Percentiles rank a stretch among this genome's conserved stretches.
These are phyloP conservation scores for Oxytropis ochrocephala DNA, from an alignment of 306 rosid genomes.

Conservation along the genomic window DNA sequence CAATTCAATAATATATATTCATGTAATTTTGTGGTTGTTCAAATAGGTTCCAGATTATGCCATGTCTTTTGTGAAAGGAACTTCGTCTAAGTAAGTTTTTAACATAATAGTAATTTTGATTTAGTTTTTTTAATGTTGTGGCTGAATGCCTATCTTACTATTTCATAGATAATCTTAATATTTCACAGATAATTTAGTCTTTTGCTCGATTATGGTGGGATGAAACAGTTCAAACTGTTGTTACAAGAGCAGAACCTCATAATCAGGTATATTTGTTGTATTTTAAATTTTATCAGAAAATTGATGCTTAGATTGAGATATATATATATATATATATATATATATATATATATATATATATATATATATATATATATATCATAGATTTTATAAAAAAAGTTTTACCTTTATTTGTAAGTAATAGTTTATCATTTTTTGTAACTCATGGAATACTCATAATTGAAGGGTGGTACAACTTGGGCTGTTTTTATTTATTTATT, in stretches of 20 bases:
- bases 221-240: slow-evolving; percentile 83
- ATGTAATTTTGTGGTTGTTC: neutral
- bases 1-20: neutral
- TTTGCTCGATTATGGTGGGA: slow-evolving; percentile 96
- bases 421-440: too few relatives aligned
- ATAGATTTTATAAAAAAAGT: too few relatives aligned
- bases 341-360: too few relatives aligned
- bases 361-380: too few relatives aligned
- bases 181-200: neutral
- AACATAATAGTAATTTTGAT: neutral
- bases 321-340: too few relatives aligned
- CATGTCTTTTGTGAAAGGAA: slow-evolving; percentile 54
- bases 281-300: neutral
- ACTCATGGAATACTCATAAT: too few relatives aligned
- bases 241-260: slow-evolving; percentile 68
- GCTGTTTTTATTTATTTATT: too few relatives aligned
- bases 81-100: slow-evolving; percentile 60
- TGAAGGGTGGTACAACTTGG: too few relatives aligned
- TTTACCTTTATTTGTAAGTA: too few relatives aligned
- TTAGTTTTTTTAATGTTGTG: neutral
- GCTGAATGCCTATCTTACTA: neutral
- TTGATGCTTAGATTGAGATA: neutral
- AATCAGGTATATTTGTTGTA: slow-evolving; percentile 45
- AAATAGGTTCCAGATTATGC: slow-evolving; percentile 81
- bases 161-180: too few relatives aligned